phyloP scores from a whole-genome alignment of 768 basidiomycete genomes.

The Xanthoconium stramineum region DNA sequence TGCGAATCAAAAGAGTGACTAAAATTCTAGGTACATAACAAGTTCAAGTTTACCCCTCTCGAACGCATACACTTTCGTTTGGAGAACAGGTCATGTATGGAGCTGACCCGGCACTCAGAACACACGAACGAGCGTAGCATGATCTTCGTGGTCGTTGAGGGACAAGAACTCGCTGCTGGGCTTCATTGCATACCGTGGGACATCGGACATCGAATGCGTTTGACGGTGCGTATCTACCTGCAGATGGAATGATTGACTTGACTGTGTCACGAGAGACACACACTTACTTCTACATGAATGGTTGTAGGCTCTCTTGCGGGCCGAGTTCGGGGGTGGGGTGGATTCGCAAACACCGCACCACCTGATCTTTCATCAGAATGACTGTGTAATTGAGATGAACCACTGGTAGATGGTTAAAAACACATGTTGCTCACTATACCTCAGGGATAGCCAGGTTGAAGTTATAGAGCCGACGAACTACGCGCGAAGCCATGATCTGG shows the following conservation, averaged over 20 bases:
- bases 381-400: conserved; percentile 10
- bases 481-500: conserved; percentile 58
- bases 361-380: conserved; percentile 20
- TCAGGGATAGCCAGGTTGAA: conserved; percentile 34
- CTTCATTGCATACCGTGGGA: conserved; percentile 22
- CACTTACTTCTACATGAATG: conserved; percentile 35
- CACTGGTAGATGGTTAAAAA: not conserved
- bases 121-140: conserved; percentile 10
- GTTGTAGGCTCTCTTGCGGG: conserved; percentile 16
- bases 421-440: conserved; percentile 26
- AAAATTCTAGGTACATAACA: not conserved
- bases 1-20: conserved; percentile 9
- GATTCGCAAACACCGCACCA: conserved; percentile 15
- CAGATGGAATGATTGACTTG: not conserved
- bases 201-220: conserved; percentile 23
- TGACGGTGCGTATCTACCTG: conserved; percentile 32
- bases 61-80: not conserved
- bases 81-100: not conserved
- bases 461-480: conserved; percentile 56
- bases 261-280: not conserved
- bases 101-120: conserved; percentile 6
- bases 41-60: not conserved
- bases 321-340: conserved; percentile 15
- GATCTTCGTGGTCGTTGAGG: conserved; percentile 21
- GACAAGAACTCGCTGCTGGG: conserved; percentile 22